A percentile compares a stretch with the other conserved stretches of the same genome.
Conservation (phyloP, 208 protist genomes). For the Trypanosoma melophagium region DNA sequence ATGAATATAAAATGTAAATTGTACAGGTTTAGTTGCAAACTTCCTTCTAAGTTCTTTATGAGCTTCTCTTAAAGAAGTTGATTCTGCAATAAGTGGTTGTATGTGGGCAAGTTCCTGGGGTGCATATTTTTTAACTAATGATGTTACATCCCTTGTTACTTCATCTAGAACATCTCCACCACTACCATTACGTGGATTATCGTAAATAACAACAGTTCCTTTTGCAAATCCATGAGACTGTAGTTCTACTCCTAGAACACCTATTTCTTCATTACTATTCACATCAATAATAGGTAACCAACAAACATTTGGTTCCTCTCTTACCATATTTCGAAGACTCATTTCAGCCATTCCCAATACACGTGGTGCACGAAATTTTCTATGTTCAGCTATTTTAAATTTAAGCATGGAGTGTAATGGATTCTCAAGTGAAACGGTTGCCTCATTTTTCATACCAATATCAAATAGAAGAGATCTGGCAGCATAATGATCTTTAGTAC, state of each 20-base stretch:
- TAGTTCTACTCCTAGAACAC: constrained; percentile 61
- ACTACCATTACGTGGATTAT: constrained; percentile 12
- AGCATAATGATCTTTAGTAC: constrained; percentile 43
- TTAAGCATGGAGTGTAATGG: constrained; percentile 37
- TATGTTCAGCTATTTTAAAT: constrained; percentile 60
- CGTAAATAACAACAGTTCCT: constrained; percentile 48
- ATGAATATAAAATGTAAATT: constrained; percentile 70
- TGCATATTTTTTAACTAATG: constrained; percentile 64
- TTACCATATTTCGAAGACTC: constrained; percentile 50
- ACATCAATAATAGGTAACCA: constrained; percentile 62
- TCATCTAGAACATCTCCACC: constrained; percentile 24
- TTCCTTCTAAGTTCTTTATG: constrained; percentile 67
- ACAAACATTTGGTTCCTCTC: constrained; percentile 61
- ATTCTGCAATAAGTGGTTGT: constrained; percentile 70
- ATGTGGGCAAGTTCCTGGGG: constrained; percentile 54
- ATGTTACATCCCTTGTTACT: constrained; percentile 69
- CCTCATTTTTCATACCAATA: constrained; percentile 71
- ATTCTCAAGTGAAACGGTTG: constrained; percentile 49
- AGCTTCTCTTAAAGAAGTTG: constrained; percentile 51
- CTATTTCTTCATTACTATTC: constrained; percentile 23
- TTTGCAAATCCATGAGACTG: constrained; percentile 72
- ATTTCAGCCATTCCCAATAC: constrained; percentile 54
- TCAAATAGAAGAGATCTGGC: constrained; percentile 35
- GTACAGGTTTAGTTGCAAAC: constrained; percentile 41
- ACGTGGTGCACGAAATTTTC: constrained; percentile 32